Evolutionary conservation across 78 protist genomes (phyloP), one percentile per base, ranked within the genome.

Genomic region (slime mould (Dictyostelium discoideum)): DNA sequence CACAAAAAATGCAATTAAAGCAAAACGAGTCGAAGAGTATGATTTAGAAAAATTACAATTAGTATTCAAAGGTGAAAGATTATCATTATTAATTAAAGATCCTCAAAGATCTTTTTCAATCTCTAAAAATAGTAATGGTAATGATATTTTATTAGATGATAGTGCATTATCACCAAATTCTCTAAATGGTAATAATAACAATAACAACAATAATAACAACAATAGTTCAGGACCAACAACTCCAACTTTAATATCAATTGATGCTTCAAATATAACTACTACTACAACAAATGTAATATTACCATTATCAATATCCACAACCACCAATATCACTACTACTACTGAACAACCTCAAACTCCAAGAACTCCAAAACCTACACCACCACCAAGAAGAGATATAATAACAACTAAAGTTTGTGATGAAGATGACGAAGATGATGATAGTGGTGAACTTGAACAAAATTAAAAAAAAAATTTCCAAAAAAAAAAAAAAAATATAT

Each of bases 31-130:
- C 20, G 63, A 54, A 40, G 87, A 81, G 3, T 48, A 78, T 40
- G 82, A 63, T 18, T 78, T 89, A 32, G 94, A 89, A 26, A 89
- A 89, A 22, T 60, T 80, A 13, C 94, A 89, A 48, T 48, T 89
- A 63, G 94, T 89, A 13, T 89, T 89, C 67, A 54, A 54, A 20
- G 94, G 94, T 67, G 87, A 77, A 9, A 83, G 94, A 73, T 22
- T 89, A 14, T 89, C 94, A 44, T 32, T 89, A 11, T 32, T 77
- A 32, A 39, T 76, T 20, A 76, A 57, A 69, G 84, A 50, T 50
- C 26, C 63, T 3, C 39, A 26, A 69, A 60, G 69, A 60, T 69
- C 77, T 3, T 69, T 69, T 26, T 69, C 77, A 69, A 69, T 69
- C 32, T 69, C 77, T 69, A 14, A 69, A 69, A 69, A 69, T 26